phyloP scores from a whole-genome alignment of 1,284 basidiomycete species.

The Cutaneotrichosporon dermatis region DNA sequence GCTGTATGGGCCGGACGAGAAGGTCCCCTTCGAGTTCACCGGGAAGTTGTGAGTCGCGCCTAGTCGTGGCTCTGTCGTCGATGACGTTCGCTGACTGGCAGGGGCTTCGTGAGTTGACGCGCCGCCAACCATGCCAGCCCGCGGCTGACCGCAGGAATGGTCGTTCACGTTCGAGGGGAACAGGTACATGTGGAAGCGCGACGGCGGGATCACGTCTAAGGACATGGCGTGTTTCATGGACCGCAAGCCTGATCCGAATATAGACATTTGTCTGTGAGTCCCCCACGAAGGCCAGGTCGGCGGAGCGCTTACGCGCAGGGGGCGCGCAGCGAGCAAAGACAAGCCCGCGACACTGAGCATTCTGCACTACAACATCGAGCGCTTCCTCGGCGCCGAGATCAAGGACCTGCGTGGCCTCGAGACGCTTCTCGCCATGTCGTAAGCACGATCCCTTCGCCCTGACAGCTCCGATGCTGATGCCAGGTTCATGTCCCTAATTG shows the following conservation, averaged over 20 bases:
- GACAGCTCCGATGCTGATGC: too few species aligned
- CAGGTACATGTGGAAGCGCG: conserved; percentile 44
- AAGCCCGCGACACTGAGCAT: conserved; percentile 40
- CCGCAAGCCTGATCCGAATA: conserved; percentile 43
- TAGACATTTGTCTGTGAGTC: conserved; percentile 29
- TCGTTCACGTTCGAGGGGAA: conserved; percentile 44
- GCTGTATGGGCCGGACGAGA: conserved; percentile 45
- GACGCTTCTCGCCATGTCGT: conserved; percentile 31
- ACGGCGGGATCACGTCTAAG: conserved; percentile 28
- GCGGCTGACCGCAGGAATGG: conserved; percentile 33
- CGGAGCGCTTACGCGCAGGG: conserved; percentile 22
- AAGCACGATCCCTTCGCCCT: too few species aligned
- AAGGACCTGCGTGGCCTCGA: conserved; percentile 44
- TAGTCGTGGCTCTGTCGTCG: neutral
- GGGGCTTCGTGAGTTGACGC: conserved; percentile 9
- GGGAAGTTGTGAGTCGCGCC: conserved; percentile 37
- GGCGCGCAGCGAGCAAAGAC: conserved; percentile 29
- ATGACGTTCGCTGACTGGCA: conserved; percentile 1
- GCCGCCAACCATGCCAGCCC: neutral
- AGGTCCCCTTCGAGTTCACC: conserved; percentile 39
- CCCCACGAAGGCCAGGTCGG: neutral
- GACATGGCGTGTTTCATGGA: conserved; percentile 46
- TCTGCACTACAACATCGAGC: conserved; percentile 47
- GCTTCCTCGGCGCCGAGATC: conserved; percentile 41
- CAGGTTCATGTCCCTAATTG: neutral